Evolutionary conservation across 352 stramenopile species (phyloP).

Genomic region (Halophytophthora polymorphica): DNA sequence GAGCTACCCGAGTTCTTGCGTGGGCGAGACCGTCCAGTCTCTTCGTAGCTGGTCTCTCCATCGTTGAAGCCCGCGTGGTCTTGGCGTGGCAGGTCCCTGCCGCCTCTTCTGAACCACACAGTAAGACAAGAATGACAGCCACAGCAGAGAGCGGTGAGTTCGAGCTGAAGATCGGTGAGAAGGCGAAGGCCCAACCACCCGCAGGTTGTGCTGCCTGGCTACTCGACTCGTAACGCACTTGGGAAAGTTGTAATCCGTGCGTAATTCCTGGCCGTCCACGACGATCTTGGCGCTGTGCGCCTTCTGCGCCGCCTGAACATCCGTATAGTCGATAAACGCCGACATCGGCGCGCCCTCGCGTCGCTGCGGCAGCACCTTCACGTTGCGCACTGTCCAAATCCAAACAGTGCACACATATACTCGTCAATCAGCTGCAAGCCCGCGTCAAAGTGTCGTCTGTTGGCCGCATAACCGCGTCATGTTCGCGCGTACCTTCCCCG

Average conservation of each 20-base stretch:
- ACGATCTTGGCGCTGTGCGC: slow-evolving; percentile 40
- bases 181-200: no score
- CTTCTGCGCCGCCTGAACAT: slow-evolving; percentile 36
- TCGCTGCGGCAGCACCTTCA: slow-evolving; percentile 55
- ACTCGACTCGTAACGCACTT: slow-evolving; percentile 19
- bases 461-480: no score
- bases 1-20: slow-evolving; percentile 27
- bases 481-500: slow-evolving; percentile 37
- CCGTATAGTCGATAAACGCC: slow-evolving; percentile 60
- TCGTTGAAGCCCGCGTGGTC: slow-evolving; percentile 19
- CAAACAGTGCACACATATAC: background rate
- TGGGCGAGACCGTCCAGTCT: slow-evolving; percentile 11
- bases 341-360: slow-evolving; percentile 49
- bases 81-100: slow-evolving; percentile 17
- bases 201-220: no score
- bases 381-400: slow-evolving; percentile 40
- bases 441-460: no score
- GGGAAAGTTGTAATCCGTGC: slow-evolving; percentile 59
- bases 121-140: no score
- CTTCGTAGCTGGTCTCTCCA: slow-evolving; percentile 10
- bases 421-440: no score
- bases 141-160: no score
- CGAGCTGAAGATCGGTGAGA: no score
- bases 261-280: slow-evolving; percentile 37
- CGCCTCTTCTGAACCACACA: background rate